These are phyloP conservation scores for Penicillium soppii DNA, from an alignment of 495 filamentous ascomycete species.

Conservation along the genomic window DNA sequence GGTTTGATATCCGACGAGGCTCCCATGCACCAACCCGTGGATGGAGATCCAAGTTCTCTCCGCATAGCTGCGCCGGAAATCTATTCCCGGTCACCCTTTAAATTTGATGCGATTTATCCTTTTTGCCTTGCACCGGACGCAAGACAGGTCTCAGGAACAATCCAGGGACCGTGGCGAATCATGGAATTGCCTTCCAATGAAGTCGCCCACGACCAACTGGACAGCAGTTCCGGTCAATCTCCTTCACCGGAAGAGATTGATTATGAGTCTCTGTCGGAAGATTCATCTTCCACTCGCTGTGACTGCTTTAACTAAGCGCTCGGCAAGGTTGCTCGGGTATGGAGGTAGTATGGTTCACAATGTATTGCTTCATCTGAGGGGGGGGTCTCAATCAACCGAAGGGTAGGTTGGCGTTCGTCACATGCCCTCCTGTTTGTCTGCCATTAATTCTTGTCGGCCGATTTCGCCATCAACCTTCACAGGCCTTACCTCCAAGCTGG, in stretches of 20 bases:
- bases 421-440: background rate
- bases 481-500: background rate
- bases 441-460: background rate
- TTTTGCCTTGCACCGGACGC: background rate
- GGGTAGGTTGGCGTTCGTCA: background rate
- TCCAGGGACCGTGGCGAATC: background rate
- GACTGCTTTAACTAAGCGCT: background rate
- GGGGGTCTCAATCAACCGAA: background rate
- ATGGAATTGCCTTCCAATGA: constrained; percentile 5
- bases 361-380: background rate
- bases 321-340: background rate
- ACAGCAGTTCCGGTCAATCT: background rate
- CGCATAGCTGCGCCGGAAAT: background rate
- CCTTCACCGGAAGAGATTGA: background rate
- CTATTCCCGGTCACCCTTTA: background rate
- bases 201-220: background rate
- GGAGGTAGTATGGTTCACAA: background rate
- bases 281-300: background rate
- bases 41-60: background rate
- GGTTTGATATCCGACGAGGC: background rate
- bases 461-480: background rate
- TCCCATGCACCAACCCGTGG: background rate
- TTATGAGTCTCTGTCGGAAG: background rate
- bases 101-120: background rate
- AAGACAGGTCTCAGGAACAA: background rate